phyloP scores from a whole-genome alignment of 257 asterid genomes.

The Fraxinus excelsior region DNA sequence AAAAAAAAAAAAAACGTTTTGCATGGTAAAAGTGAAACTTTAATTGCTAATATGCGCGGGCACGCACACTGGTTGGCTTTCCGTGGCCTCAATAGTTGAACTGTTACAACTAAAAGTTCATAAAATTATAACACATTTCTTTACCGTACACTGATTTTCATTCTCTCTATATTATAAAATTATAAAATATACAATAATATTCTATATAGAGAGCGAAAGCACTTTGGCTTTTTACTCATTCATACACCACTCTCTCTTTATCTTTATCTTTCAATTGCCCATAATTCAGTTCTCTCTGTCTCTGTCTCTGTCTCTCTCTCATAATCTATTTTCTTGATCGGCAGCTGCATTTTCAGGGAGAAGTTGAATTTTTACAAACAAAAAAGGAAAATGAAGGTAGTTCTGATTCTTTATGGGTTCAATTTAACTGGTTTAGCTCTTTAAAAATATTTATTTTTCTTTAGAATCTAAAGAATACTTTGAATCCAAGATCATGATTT shows the following conservation, averaged over 20 bases:
- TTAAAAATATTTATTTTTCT: neutral
- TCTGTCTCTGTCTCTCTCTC: neutral
- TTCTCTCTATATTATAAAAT: too few species aligned
- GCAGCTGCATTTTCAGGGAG: neutral
- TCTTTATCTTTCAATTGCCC: neutral
- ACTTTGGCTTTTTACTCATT: slow-evolving; percentile 17
- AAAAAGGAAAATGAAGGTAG: slow-evolving; percentile 38
- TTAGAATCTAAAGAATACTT: slow-evolving; percentile 12
- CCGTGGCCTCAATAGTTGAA: slow-evolving; percentile 8
- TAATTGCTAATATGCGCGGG: too few species aligned
- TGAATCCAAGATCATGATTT: slow-evolving; percentile 13
- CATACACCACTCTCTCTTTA: neutral
- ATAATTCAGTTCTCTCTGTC: neutral
- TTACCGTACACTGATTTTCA: too few species aligned
- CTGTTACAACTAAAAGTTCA: too few species aligned
- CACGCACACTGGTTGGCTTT: too few species aligned
- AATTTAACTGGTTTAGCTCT: neutral
- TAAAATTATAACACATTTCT: too few species aligned
- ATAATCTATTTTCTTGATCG: neutral
- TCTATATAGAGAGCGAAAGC: slow-evolving; percentile 5
- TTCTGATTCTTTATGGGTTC: slow-evolving; percentile 15
- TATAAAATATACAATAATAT: neutral
- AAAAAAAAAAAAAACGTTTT: too few species aligned
- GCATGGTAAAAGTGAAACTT: too few species aligned
- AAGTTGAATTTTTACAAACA: neutral